phyloP scores from a whole-genome alignment of 306 rosid genomes.

The Citrullus colocynthis region DNA sequence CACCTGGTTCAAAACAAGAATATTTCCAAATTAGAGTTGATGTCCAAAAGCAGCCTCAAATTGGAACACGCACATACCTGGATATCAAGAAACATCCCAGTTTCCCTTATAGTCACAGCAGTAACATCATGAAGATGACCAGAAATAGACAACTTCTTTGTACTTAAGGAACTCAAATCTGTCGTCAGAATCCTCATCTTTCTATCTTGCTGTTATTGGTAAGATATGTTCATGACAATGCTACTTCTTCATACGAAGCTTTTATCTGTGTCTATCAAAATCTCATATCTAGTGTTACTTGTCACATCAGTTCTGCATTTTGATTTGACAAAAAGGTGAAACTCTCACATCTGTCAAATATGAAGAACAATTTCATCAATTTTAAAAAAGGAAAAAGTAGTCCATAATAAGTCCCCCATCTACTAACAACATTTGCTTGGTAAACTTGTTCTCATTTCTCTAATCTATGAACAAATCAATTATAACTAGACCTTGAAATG shows the following conservation, averaged over 20 bases:
- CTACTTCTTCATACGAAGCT: neutral
- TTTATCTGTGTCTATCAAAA: neutral
- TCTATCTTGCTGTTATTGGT: neutral
- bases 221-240: neutral
- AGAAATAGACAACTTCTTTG: neutral
- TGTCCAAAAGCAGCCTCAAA: neutral
- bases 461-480: neutral
- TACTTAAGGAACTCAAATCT: neutral
- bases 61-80: neutral
- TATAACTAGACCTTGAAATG: neutral
- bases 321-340: neutral
- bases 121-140: neutral
- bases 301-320: neutral
- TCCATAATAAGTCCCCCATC: neutral
- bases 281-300: neutral
- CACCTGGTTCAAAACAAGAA: no score
- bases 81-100: neutral
- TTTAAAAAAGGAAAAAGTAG: neutral
- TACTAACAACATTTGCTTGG: neutral
- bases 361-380: neutral
- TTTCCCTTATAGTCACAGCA: neutral
- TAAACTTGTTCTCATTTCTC: neutral
- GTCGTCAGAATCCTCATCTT: neutral
- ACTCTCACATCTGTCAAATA: neutral
- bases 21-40: neutral